Base-by-base conservation (phyloP, 176 grass and related monocot genomes). In the Triticum turgidum region DNA sequence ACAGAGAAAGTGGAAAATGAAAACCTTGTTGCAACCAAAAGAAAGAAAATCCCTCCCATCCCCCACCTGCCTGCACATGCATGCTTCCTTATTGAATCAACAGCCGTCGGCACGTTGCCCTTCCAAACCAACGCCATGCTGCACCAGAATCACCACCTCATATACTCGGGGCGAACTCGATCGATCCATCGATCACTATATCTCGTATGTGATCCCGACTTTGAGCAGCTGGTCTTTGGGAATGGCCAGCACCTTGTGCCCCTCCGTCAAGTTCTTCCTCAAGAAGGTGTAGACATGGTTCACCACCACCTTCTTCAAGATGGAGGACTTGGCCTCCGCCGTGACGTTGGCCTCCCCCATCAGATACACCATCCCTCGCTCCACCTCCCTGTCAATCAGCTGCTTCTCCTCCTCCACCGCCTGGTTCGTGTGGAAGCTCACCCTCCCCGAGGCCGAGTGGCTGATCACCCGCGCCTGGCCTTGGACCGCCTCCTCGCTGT, bases 191-290 rank as follows among this genome's bases (percentile, higher is more conserved):
- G 1, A 42, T 73, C 33, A 10, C 61, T 83, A 95, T 61, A 95
- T 90, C 61, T 96, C 94, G 20, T 59, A 59, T 20, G 56, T 59
- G 56, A 59, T 59, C 18, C 56, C 56, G 20, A 59, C 56, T 59
- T 95, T 95, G 64, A 95, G 88, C 32, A 95, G 65, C 72, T 95
- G 74, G 4, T 89, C 83, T 42, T 72, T 84, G 0, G 93, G 93
- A 13, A 95, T 92, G n/a, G 82, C 25, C 7, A 95, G 64, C 1
- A 29, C 64, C 71, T 71, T 83, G 27, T 89, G 74, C 11, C 88
- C 88, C 9, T 89, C 83, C 2, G 82, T 70, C 67, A 89, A 35
- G 86, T 95, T 95, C 56, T 83, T 90, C 77, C 78, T 91, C 80
- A 95, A 7, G 77, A 91, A 59, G 6, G 56, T 59, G 20, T 59